Base-by-base conservation (phyloP, 2,329 filamentous ascomycete genomes). In the Aureobasidium subglaciale region DNA sequence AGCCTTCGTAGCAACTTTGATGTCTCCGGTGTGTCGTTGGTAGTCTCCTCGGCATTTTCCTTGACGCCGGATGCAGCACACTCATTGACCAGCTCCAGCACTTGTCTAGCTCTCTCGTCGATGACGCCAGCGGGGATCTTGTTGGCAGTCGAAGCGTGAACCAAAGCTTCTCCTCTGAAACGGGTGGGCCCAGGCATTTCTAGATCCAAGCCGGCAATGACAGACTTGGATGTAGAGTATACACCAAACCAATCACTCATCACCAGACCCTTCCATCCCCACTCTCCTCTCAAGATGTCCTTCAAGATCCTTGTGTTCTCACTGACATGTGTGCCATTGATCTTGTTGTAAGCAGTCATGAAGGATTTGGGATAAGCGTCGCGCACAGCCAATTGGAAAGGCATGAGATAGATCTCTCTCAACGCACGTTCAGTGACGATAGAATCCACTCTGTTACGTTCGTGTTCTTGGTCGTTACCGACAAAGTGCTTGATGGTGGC, bases 401-500 rank as follows among this genome's bases (percentile, higher is more conserved):
- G 86, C 42, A 83, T 81, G n/a, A 89, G 78, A 61, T 88, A 89
- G 0, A 89, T 73, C 65, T 89, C 86, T 25, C 85, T 77, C 25
- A 88, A 70, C 2, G 84, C 76, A 32, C 85, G 75, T 62, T 88
- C 84, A 25, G 80, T 76, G 43, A 88, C 75, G 25, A 82, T 71
- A 2, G 83, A 83, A 67, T 88, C 78, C 58, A 87, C 78, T 0
- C 79, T 84, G 61, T 85, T 74, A 52, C 85, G 78, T 64, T 83
- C 73, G 0, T 85, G 87, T 67, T 89, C 86, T 65, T 87, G 82
- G 65, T 88, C 86, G 57, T 88, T 88, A n/a, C 77, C 83, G 16
- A 85, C 82, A 59, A 86, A 88, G 67, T 86, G 88, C 74, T 93
- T 93, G 62, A 91, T 83, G 0, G 88, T 89, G 10, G 88, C 87